Evolutionary conservation across 805 yeast genomes (phyloP).

Genomic region (Wickerhamiella nectarea): DNA sequence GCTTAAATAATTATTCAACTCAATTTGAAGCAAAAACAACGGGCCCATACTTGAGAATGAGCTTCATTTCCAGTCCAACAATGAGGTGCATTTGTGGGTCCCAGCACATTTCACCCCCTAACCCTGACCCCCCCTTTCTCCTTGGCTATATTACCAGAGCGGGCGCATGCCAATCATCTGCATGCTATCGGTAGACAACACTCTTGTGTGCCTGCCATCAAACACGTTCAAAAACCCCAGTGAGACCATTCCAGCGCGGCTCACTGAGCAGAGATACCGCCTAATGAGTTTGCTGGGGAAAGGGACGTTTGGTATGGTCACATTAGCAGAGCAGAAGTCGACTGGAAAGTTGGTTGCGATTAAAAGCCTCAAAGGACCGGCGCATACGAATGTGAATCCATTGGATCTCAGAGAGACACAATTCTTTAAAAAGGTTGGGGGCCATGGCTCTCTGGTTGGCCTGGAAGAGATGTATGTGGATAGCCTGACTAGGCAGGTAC

Average conservation of each 20-base stretch:
- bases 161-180: not conserved
- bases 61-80: too few species aligned
- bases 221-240: not conserved
- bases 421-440: slow-evolving; percentile 37
- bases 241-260: not conserved
- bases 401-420: slow-evolving; percentile 29
- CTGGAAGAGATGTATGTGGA: slow-evolving; percentile 73
- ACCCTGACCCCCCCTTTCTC: too few species aligned
- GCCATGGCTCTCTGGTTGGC: slow-evolving; percentile 60
- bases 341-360: slow-evolving; percentile 47
- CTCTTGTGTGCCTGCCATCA: not conserved
- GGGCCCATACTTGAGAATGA: too few species aligned
- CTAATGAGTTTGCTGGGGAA: slow-evolving; percentile 13
- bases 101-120: not conserved
- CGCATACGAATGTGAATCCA: slow-evolving; percentile 37
- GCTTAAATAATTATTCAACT: too few species aligned
- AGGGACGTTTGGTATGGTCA: slow-evolving; percentile 25
- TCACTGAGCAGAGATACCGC: slow-evolving; percentile 4
- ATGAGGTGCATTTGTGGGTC: too few species aligned
- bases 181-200: not conserved
- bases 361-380: slow-evolving; percentile 54
- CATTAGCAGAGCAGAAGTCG: slow-evolving; percentile 14
- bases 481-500: slow-evolving; percentile 40
- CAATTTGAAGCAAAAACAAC: too few species aligned
- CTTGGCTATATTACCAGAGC: too few species aligned